These are phyloP conservation scores for Citrus inodora DNA, from an alignment of 345 rosid species.

Conservation along the genomic window DNA sequence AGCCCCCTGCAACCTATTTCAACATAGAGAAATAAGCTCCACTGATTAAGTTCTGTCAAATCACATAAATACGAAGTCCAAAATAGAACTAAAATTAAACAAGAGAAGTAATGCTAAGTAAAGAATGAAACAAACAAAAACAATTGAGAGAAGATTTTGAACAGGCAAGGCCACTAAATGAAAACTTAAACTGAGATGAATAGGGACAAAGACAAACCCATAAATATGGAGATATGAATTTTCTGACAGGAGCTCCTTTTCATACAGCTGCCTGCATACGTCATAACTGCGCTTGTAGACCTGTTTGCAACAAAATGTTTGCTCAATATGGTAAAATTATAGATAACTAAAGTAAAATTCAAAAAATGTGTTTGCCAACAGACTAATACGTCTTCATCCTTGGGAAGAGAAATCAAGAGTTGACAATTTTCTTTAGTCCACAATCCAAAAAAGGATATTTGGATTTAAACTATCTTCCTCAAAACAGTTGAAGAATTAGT, in stretches of 20 bases:
- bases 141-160: background rate
- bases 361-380: background rate
- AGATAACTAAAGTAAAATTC: background rate
- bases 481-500: background rate
- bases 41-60: constrained; percentile 13
- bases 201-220: constrained; percentile 49
- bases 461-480: background rate
- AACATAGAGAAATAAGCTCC: constrained; percentile 14
- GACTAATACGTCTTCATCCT: background rate
- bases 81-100: background rate
- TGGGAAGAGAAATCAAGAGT: background rate
- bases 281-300: constrained; percentile 82
- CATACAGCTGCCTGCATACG: constrained; percentile 74
- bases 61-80: background rate
- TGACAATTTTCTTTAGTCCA: background rate
- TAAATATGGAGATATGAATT: constrained; percentile 69
- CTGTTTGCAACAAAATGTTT: constrained; percentile 36
- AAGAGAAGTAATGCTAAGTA: background rate
- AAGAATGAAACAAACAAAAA: background rate
- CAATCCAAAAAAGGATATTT: background rate
- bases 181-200: background rate
- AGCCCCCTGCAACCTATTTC: constrained; percentile 58
- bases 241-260: constrained; percentile 76
- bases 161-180: background rate
- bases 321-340: background rate